These are phyloP conservation scores for Suhomyces anneliseae DNA, from an alignment of 1,139 yeast species.

Conservation along the genomic window DNA sequence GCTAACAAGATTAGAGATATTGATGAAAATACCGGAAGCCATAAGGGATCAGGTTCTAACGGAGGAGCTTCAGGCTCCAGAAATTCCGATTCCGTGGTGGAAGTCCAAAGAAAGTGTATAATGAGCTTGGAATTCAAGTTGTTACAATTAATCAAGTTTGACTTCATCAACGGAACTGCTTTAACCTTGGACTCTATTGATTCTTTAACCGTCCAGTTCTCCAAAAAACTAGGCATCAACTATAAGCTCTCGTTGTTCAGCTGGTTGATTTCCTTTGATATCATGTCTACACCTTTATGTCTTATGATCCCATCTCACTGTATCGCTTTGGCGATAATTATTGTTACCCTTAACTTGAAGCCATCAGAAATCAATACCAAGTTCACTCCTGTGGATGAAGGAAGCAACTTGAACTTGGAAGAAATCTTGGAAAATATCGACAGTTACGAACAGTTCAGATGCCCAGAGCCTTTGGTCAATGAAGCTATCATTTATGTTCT, in stretches of 20 bases:
- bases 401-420: constrained; percentile 22
- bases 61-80: constrained; percentile 1
- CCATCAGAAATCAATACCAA: constrained; percentile 34
- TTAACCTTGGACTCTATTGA: constrained; percentile 54
- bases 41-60: constrained; percentile 4
- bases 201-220: constrained; percentile 65
- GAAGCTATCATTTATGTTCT: constrained; percentile 63
- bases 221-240: constrained; percentile 52
- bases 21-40: constrained; percentile 16
- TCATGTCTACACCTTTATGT: constrained; percentile 69
- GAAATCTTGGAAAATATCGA: constrained; percentile 35
- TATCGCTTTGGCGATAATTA: constrained; percentile 67
- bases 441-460: constrained; percentile 42
- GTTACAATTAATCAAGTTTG: constrained; percentile 73
- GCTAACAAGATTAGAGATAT: constrained; percentile 43
- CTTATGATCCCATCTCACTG: constrained; percentile 78
- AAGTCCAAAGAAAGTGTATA: constrained; percentile 52
- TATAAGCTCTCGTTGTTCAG: constrained; percentile 53
- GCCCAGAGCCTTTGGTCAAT: constrained; percentile 54
- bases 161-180: constrained; percentile 57
- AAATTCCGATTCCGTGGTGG: constrained; percentile 25
- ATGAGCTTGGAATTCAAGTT: constrained; percentile 67
- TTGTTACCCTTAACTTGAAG: constrained; percentile 42
- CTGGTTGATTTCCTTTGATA: constrained; percentile 77
- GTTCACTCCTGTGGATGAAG: constrained; percentile 37